Evolutionary conservation across 148 eudicot genomes (phyloP).

Genomic region (Beta vulgaris): DNA sequence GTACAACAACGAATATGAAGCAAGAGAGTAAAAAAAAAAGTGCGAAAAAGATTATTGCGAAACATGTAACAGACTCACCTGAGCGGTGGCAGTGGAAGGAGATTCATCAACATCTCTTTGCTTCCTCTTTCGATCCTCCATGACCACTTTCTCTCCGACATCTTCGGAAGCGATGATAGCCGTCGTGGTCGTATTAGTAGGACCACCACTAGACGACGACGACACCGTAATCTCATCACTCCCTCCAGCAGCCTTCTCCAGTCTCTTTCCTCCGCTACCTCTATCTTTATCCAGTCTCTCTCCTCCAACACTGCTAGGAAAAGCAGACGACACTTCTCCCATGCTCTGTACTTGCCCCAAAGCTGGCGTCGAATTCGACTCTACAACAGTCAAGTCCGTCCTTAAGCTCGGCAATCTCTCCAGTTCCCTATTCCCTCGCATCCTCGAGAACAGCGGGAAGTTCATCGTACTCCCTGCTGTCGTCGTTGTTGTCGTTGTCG

Average conservation of each 20-base stretch:
- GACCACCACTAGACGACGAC: constrained; percentile 50
- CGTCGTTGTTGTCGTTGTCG: neutral
- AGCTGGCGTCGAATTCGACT: constrained; percentile 40
- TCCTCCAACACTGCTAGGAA: constrained; percentile 10
- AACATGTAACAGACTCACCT: constrained; percentile 33
- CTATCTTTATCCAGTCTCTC: no score
- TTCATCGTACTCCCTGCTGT: constrained; percentile 7
- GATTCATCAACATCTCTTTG: constrained; percentile 38
- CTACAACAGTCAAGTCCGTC: constrained; percentile 44
- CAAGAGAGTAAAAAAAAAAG: no score
- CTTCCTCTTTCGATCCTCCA: constrained; percentile 48
- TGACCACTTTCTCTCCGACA: constrained; percentile 17
- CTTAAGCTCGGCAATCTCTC: constrained; percentile 23
- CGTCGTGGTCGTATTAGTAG: constrained; percentile 35
- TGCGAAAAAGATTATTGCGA: no score
- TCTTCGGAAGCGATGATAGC: constrained; percentile 21
- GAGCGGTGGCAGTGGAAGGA: constrained; percentile 23
- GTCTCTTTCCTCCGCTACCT: constrained; percentile 11
- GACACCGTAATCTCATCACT: constrained; percentile 37
- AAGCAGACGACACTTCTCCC: constrained; percentile 25
- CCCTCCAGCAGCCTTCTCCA: constrained; percentile 24
- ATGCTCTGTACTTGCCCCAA: neutral
- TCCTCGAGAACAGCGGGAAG: constrained; percentile 44
- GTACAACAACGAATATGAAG: no score
- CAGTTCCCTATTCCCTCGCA: constrained; percentile 22